phyloP scores from a whole-genome alignment of 306 rosid genomes.

The Sphenostylis stenocarpa region DNA sequence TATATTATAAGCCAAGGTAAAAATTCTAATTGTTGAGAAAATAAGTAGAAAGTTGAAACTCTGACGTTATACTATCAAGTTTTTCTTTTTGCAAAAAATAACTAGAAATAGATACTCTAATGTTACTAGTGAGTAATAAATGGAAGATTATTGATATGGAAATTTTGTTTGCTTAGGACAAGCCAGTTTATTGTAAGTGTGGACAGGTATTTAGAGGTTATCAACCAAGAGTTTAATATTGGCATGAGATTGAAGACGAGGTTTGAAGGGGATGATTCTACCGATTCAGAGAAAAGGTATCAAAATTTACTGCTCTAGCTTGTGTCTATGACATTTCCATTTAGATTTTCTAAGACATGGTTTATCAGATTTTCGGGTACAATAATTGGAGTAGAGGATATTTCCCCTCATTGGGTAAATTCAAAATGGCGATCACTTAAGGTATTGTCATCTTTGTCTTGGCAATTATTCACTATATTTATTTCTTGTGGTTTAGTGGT shows the following conservation, averaged over 20 bases:
- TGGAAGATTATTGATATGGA: constrained; percentile 7
- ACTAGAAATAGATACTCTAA: neutral
- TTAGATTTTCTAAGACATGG: constrained; percentile 24
- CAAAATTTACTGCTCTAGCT: constrained; percentile 17
- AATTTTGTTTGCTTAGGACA: constrained; percentile 52
- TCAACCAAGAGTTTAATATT: constrained; percentile 52
- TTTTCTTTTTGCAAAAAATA: neutral
- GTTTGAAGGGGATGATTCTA: constrained; percentile 87
- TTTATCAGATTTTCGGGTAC: constrained; percentile 86
- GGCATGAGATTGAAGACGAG: constrained; percentile 87
- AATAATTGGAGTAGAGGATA: constrained; percentile 76
- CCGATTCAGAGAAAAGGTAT: constrained; percentile 88
- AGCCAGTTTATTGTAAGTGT: constrained; percentile 78
- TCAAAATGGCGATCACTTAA: constrained; percentile 88
- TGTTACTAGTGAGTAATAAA: constrained; percentile 1
- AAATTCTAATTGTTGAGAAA: neutral
- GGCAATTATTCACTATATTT: neutral
- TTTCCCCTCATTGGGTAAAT: constrained; percentile 71
- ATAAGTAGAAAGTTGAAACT: neutral
- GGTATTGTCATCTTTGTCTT: constrained; percentile 46
- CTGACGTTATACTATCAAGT: neutral
- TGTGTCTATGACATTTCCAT: constrained; percentile 21
- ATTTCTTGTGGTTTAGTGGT: constrained; percentile 3
- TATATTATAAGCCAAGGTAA: constrained; percentile 90
- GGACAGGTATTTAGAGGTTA: constrained; percentile 69